Conservation (phyloP, 2,329 filamentous ascomycete genomes). For the Aspergillus arachidicola region DNA sequence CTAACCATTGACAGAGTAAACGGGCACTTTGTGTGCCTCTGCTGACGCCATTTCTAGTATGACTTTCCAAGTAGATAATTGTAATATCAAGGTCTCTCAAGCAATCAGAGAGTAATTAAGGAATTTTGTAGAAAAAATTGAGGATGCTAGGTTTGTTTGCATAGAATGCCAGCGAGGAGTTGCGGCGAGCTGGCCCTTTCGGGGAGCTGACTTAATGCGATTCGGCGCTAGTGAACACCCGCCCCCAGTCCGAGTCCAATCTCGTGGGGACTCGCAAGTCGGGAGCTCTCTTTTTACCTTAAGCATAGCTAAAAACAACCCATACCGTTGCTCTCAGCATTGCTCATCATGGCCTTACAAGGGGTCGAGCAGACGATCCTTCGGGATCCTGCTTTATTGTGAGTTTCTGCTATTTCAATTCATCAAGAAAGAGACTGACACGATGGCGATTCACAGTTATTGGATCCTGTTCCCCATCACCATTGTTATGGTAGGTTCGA, state of each 20-base stretch:
- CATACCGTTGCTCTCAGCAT: conserved; percentile 4
- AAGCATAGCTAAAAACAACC: neutral
- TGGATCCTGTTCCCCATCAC: conserved; percentile 99
- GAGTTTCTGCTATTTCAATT: conserved; percentile 41
- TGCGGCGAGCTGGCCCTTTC: conserved; percentile 43
- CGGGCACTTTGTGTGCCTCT: conserved; percentile 43
- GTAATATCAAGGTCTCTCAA: too few relatives aligned
- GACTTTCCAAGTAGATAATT: neutral
- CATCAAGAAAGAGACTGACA: conserved; percentile 18
- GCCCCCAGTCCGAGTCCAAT: conserved; percentile 9
- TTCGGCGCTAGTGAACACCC: conserved; percentile 14
- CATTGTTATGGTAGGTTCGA: conserved; percentile 76
- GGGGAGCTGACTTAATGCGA: conserved; percentile 21
- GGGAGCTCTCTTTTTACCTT: conserved; percentile 12
- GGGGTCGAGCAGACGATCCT: conserved; percentile 91
- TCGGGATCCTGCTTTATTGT: conserved; percentile 98
- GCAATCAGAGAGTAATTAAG: neutral
- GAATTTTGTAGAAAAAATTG: neutral
- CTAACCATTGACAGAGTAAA: conserved; percentile 50
- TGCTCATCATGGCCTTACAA: conserved; percentile 70
- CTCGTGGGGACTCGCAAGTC: conserved; percentile 17
- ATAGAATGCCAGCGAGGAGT: conserved; percentile 16
- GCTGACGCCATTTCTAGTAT: conserved; percentile 29
- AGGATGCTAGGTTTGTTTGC: conserved; percentile 1
- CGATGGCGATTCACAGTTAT: conserved; percentile 65